These are phyloP conservation scores for Pseudogymnoascus sp. DNA, from an alignment of 2,329 filamentous ascomycete genomes.

Conservation along the genomic window DNA sequence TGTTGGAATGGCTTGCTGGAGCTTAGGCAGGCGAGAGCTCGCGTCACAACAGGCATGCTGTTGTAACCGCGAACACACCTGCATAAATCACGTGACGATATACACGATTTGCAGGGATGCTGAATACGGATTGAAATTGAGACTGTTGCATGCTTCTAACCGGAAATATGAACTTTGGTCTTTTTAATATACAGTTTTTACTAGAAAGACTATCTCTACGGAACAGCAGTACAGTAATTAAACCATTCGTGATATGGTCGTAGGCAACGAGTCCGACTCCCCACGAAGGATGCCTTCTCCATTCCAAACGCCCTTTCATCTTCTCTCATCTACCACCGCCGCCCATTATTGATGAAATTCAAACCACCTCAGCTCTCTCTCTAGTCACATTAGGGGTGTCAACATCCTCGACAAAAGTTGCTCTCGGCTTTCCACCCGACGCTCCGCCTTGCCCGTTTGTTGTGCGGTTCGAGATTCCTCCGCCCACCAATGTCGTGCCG, in stretches of 20 bases:
- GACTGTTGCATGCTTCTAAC: background rate
- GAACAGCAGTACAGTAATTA: background rate
- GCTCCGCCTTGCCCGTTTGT: background rate
- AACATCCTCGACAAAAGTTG: background rate
- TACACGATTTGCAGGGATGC: background rate
- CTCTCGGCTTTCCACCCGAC: background rate
- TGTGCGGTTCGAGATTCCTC: background rate
- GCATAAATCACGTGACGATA: background rate
- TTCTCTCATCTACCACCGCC: background rate
- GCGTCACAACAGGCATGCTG: constrained; percentile 10
- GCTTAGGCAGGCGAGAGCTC: constrained; percentile 11
- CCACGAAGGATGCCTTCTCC: background rate
- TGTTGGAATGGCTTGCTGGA: constrained; percentile 6
- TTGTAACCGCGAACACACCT: constrained; percentile 11
- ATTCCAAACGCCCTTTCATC: constrained; percentile 4
- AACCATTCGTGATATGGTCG: background rate
- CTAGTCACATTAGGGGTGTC: background rate
- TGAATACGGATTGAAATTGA: background rate
- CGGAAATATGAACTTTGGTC: background rate
- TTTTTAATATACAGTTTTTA: constrained; percentile 5
- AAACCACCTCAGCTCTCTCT: constrained; percentile 2
- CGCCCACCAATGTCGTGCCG: background rate
- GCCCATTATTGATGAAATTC: constrained; percentile 3
- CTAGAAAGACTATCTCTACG: background rate
- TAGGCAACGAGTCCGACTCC: constrained; percentile 2